These are phyloP conservation scores for Candida silvicultrix DNA, from an alignment of 805 yeast genomes.

Conservation along the genomic window DNA sequence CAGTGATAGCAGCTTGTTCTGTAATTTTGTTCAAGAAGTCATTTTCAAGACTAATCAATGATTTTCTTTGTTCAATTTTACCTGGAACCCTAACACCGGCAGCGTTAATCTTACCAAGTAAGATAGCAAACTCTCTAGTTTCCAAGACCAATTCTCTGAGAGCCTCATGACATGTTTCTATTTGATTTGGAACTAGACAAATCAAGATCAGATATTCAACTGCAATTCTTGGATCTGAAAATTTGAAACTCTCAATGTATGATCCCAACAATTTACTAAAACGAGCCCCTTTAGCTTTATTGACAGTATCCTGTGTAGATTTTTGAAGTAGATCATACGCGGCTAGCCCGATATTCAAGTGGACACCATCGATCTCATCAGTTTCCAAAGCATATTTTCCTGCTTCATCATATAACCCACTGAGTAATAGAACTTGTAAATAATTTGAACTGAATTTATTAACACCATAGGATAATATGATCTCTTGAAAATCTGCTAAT, in stretches of 20 bases:
- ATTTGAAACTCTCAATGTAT: slow-evolving; percentile 77
- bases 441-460: slow-evolving; percentile 66
- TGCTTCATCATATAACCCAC: slow-evolving; percentile 80
- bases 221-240: slow-evolving; percentile 84
- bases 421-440: slow-evolving; percentile 63
- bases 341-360: slow-evolving; percentile 75
- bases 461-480: slow-evolving; percentile 66
- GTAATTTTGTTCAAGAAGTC: slow-evolving; percentile 66
- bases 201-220: slow-evolving; percentile 81
- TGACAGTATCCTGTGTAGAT: slow-evolving; percentile 24
- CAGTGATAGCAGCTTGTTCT: slow-evolving; percentile 77
- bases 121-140: slow-evolving; percentile 73
- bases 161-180: slow-evolving; percentile 64
- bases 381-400: slow-evolving; percentile 54
- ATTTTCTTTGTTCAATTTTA: slow-evolving; percentile 70
- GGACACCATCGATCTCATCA: slow-evolving; percentile 83
- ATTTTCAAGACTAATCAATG: slow-evolving; percentile 53
- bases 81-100: slow-evolving; percentile 81
- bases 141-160: slow-evolving; percentile 79
- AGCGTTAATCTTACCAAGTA: slow-evolving; percentile 78
- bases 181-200: slow-evolving; percentile 46
- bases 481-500: slow-evolving; percentile 66
- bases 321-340: slow-evolving; percentile 65
- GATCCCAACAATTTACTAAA: slow-evolving; percentile 68
- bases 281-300: slow-evolving; percentile 29